Conservation (phyloP, 179 eudicot genomes). For the Kewa caespitosa region DNA sequence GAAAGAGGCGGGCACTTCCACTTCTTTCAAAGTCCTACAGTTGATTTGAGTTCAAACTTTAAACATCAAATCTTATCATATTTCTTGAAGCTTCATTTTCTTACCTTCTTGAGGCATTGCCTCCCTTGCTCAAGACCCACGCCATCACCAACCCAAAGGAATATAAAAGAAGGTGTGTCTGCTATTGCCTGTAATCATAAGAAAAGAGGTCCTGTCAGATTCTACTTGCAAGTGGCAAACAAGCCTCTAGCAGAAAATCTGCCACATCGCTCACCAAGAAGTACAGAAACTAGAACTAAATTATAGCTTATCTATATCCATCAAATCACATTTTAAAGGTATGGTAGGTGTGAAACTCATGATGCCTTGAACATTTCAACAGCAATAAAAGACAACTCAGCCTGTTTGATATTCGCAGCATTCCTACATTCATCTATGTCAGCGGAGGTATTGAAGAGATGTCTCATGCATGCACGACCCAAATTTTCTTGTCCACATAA, state of each 20-base stretch:
- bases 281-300: background rate
- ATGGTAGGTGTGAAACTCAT: background rate
- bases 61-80: background rate
- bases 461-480: background rate
- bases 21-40: background rate
- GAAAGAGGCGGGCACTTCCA: background rate
- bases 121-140: constrained; percentile 97
- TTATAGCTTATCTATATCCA: background rate
- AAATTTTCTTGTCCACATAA: background rate
- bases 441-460: background rate
- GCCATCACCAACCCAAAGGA: constrained; percentile 99
- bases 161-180: constrained; percentile 93
- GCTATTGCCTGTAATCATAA: constrained; percentile 72
- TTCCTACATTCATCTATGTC: background rate
- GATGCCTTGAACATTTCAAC: background rate
- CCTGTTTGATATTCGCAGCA: background rate
- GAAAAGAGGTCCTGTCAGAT: background rate
- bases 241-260: background rate
- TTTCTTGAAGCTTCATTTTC: constrained; percentile 2
- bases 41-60: background rate
- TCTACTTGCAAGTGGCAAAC: background rate
- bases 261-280: background rate
- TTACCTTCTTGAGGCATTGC: constrained; percentile 91
- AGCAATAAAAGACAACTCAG: background rate
- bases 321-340: background rate